Conservation (phyloP, 129 eudicot species). For the Mikania micrantha region DNA sequence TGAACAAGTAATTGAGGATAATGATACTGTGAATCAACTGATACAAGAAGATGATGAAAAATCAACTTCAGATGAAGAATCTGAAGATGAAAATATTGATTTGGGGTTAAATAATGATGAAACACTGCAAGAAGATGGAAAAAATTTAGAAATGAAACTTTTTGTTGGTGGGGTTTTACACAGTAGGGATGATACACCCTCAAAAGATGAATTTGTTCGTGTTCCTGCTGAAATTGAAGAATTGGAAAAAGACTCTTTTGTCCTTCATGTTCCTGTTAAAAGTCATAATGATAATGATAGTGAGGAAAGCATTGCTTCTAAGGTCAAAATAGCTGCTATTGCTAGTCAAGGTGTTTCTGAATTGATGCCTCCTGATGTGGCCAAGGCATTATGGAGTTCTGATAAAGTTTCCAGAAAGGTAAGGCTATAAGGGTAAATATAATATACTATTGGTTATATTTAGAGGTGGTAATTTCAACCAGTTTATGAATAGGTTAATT, state of each 20-base stretch:
- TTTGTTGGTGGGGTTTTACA: conserved; percentile 89
- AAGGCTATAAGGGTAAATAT: conserved; percentile 21
- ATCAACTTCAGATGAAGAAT: conserved; percentile 38
- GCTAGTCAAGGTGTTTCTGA: conserved; percentile 75
- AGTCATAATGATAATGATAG: conserved; percentile 33
- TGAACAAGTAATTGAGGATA: conserved; percentile 47
- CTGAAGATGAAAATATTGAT: conserved; percentile 55
- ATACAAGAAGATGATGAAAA: conserved; percentile 49
- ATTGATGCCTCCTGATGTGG: conserved; percentile 97
- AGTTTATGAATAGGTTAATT: background rate
- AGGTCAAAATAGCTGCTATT: conserved; percentile 58
- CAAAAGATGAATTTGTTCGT: conserved; percentile 76
- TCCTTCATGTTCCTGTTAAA: conserved; percentile 70
- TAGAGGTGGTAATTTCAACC: background rate
- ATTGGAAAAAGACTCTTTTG: conserved; percentile 77
- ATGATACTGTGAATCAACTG: conserved; percentile 45
- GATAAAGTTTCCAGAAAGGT: conserved; percentile 90
- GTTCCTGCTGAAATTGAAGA: conserved; percentile 78
- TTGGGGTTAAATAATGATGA: conserved; percentile 41
- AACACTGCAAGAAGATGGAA: conserved; percentile 50
- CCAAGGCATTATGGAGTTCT: conserved; percentile 76
- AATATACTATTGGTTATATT: background rate
- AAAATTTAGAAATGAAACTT: conserved; percentile 60
- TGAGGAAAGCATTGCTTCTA: conserved; percentile 47
- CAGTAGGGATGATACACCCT: conserved; percentile 58